These are phyloP conservation scores for Chlamydomonas asymmetrica DNA, from an alignment of 139 green algal genomes.

Conservation along the genomic window DNA sequence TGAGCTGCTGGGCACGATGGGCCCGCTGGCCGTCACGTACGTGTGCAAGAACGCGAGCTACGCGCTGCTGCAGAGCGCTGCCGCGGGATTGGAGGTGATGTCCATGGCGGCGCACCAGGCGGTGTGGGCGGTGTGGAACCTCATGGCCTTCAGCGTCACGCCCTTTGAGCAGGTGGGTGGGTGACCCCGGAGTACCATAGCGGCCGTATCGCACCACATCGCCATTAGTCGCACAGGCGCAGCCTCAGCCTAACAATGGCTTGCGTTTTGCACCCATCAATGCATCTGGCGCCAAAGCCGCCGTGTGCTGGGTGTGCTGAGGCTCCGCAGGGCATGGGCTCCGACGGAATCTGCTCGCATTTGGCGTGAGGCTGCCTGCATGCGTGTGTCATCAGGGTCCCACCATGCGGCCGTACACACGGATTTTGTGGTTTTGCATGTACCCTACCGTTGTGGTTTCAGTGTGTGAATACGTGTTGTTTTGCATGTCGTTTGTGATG, in stretches of 20 bases:
- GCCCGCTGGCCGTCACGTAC: slow-evolving; percentile 64
- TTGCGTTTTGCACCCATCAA: no score
- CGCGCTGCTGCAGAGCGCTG: slow-evolving; percentile 61
- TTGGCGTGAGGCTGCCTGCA: no score
- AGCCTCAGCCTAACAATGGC: no score
- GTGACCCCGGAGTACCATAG: slow-evolving; percentile 3
- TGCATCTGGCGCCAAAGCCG: no score
- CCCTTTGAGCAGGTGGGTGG: slow-evolving; percentile 58
- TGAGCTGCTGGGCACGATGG: slow-evolving; percentile 43
- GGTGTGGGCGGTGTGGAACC: slow-evolving; percentile 33
- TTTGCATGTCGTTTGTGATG: background rate
- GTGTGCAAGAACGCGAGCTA: slow-evolving; percentile 70
- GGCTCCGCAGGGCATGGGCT: no score
- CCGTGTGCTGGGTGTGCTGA: no score
- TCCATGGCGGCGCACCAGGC: slow-evolving; percentile 74
- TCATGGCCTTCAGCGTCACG: slow-evolving; percentile 51
- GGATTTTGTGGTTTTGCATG: background rate
- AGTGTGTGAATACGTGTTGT: background rate
- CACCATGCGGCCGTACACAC: background rate
- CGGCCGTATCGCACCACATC: background rate
- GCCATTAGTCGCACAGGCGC: no score
- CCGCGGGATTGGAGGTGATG: slow-evolving; percentile 49
- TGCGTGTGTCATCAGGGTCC: no score
- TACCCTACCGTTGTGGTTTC: background rate
- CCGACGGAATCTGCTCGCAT: no score